These are phyloP conservation scores for Penicillium palitans DNA, from an alignment of 2,329 filamentous ascomycete species.

Conservation along the genomic window DNA sequence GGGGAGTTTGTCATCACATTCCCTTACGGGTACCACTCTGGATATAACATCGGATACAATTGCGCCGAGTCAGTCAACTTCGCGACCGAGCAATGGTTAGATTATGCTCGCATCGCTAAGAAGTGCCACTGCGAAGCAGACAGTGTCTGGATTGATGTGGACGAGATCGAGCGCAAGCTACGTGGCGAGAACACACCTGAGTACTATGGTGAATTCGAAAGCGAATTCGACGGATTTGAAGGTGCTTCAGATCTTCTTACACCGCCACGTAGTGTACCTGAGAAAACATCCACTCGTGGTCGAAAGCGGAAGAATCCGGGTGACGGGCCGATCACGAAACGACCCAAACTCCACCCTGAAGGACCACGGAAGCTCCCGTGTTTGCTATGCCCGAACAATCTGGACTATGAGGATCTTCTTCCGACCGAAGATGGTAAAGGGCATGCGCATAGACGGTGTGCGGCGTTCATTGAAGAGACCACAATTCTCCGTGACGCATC, in stretches of 20 bases:
- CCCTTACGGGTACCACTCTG: conserved; percentile 96
- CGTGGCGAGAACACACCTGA: conserved; percentile 72
- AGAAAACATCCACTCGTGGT: conserved; percentile 61
- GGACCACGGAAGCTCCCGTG: conserved; percentile 75
- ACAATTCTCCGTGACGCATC: conserved; percentile 71
- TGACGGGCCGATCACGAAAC: conserved; percentile 67
- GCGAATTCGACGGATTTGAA: conserved; percentile 64
- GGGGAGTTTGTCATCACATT: conserved; percentile 99
- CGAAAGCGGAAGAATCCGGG: conserved; percentile 69
- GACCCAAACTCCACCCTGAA: conserved; percentile 73
- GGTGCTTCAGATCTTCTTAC: conserved; percentile 71
- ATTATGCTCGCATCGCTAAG: conserved; percentile 92
- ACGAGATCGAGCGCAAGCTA: conserved; percentile 91
- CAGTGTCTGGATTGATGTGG: conserved; percentile 97
- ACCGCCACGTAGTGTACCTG: conserved; percentile 71
- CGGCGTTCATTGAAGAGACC: conserved; percentile 87
- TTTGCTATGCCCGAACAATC: conserved; percentile 87
- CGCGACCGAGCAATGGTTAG: conserved; percentile 89
- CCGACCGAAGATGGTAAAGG: conserved; percentile 83
- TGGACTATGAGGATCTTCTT: conserved; percentile 77
- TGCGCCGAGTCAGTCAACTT: conserved; percentile 99
- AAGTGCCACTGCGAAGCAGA: conserved; percentile 96
- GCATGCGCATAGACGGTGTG: conserved; percentile 80
- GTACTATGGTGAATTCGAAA: conserved; percentile 55
- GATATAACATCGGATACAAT: conserved; percentile 97